phyloP scores from a whole-genome alignment of 352 stramenopile species.

The Phytophthora crassamura region DNA sequence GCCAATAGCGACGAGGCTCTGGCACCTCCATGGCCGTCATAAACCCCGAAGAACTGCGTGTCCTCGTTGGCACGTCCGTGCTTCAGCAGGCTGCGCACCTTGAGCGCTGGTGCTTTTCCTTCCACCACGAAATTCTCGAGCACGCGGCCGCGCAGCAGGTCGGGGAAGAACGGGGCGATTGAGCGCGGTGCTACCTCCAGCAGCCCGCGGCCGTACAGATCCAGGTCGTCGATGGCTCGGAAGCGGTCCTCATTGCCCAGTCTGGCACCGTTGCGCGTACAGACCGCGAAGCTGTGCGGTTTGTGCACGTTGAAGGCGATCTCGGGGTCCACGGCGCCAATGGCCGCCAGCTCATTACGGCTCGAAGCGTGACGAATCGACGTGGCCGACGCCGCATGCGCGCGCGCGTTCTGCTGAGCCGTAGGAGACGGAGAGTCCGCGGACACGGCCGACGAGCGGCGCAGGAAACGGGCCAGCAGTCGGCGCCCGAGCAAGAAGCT shows the following conservation, averaged over 20 bases:
- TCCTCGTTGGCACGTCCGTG: conserved; percentile 24
- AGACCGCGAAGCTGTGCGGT: conserved; percentile 38
- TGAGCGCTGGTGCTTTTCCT: conserved; percentile 44
- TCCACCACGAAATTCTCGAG: conserved; percentile 61
- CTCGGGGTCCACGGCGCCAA: conserved; percentile 53
- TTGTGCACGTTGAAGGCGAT: conserved; percentile 56
- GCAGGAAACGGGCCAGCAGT: conserved; percentile 53
- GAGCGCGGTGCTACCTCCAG: conserved; percentile 47
- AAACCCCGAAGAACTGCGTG: conserved; percentile 80
- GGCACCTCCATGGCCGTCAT: conserved; percentile 76
- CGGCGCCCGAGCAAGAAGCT: conserved; percentile 55
- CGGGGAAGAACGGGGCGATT: conserved; percentile 27
- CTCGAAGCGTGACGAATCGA: conserved; percentile 11
- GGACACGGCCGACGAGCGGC: conserved; percentile 49
- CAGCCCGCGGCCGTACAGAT: conserved; percentile 61
- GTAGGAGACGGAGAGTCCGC: neutral
- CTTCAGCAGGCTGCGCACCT: conserved; percentile 48
- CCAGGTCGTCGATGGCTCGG: conserved; percentile 71
- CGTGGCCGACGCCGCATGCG: neutral
- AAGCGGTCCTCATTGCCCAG: conserved; percentile 74
- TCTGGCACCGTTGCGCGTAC: conserved; percentile 55
- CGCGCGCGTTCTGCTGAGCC: neutral
- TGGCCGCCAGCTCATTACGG: conserved; percentile 14
- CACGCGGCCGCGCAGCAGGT: conserved; percentile 40
- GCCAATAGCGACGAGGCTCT: conserved; percentile 67